Evolutionary conservation across 2,329 filamentous ascomycete genomes (phyloP).

Genomic region (Aphanocladium album): DNA sequence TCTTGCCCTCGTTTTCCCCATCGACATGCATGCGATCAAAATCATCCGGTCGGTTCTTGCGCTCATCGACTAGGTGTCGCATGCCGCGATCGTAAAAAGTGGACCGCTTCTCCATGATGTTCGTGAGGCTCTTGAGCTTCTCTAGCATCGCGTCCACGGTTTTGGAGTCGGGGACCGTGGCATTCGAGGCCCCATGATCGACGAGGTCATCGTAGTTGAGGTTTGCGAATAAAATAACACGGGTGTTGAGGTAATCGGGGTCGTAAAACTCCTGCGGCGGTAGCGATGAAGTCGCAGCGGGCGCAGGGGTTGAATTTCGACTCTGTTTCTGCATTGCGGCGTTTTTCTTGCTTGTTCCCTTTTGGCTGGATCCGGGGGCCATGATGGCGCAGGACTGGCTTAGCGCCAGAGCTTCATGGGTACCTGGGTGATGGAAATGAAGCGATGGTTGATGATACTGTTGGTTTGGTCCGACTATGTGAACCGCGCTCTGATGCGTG

Average conservation of each 20-base stretch:
- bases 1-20: conserved; percentile 48
- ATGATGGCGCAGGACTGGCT: conserved; percentile 31
- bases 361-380: conserved; percentile 55
- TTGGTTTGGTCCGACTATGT: not conserved
- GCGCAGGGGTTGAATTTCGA: conserved; percentile 71
- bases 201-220: conserved; percentile 66
- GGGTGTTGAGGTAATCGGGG: conserved; percentile 63
- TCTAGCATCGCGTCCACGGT: conserved; percentile 59
- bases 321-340: conserved; percentile 62
- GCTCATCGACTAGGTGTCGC: conserved; percentile 60
- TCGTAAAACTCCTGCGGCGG: conserved; percentile 51
- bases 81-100: conserved; percentile 68
- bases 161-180: conserved; percentile 57
- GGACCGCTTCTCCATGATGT: conserved; percentile 62
- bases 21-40: conserved; percentile 42
- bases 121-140: conserved; percentile 58
- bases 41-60: conserved; percentile 58
- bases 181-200: conserved; percentile 53
- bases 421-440: conserved; percentile 2
- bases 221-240: conserved; percentile 53
- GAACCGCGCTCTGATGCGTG: not conserved
- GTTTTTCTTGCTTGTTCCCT: conserved; percentile 61
- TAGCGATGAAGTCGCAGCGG: conserved; percentile 43
- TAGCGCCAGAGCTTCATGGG: conserved; percentile 11
- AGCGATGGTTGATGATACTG: not conserved